Evolutionary conservation across 352 stramenopile species (phyloP).

Genomic region (Globisporangium radiosum): DNA sequence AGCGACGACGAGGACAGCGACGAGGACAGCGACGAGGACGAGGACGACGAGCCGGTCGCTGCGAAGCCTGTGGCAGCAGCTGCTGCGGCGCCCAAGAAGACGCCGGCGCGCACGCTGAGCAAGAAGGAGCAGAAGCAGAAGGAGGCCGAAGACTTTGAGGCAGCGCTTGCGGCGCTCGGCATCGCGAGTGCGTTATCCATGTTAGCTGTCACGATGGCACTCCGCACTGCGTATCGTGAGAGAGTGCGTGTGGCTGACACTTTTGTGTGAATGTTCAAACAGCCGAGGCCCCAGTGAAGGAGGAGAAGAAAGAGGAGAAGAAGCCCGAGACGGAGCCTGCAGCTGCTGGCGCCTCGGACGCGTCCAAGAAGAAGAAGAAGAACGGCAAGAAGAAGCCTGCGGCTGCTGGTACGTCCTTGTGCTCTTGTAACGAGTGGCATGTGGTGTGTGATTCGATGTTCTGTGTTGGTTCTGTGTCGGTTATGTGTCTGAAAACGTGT

Average conservation of each 20-base stretch:
- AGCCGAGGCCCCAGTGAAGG: constrained; percentile 14
- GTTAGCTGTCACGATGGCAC: neutral
- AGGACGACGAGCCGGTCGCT: constrained; percentile 13
- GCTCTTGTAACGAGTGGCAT: neutral
- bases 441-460: neutral
- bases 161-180: constrained; percentile 55
- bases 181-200: constrained; percentile 27
- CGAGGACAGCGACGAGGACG: constrained; percentile 48
- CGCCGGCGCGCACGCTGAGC: constrained; percentile 37
- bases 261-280: neutral
- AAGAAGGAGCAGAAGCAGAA: constrained; percentile 82
- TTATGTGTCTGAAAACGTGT: neutral
- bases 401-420: constrained; percentile 9
- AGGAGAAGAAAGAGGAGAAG: constrained; percentile 32
- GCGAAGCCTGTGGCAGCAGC: neutral
- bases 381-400: constrained; percentile 49
- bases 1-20: constrained; percentile 27
- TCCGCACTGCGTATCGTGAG: too few relatives aligned
- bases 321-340: constrained; percentile 30
- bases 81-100: constrained; percentile 24
- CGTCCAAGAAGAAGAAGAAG: constrained; percentile 59
- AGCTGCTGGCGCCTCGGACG: constrained; percentile 17
- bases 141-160: constrained; percentile 72
- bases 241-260: neutral
- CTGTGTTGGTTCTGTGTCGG: neutral